Conservation (phyloP, 2,329 filamentous ascomycete species). For the Fusarium sp. region DNA sequence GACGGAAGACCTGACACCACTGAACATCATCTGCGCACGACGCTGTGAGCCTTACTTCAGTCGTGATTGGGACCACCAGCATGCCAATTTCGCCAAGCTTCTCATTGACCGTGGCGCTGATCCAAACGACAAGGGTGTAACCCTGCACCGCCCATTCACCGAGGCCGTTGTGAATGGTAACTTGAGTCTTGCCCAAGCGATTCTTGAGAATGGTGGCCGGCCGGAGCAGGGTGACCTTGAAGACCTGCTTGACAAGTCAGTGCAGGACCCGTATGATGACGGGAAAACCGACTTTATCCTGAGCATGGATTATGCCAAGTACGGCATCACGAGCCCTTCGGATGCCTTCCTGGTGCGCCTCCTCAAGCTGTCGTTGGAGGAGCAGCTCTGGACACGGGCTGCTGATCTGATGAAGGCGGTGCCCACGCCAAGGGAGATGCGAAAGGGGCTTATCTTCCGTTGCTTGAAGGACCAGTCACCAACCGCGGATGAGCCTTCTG, state of each 20-base stretch:
- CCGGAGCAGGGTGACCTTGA: slow-evolving; percentile 42
- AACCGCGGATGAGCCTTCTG: slow-evolving; percentile 41
- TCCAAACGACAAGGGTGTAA: slow-evolving; percentile 43
- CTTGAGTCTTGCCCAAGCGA: slow-evolving; percentile 35
- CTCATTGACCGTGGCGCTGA: slow-evolving; percentile 43
- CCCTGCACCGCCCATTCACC: slow-evolving; percentile 39
- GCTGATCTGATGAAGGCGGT: slow-evolving; percentile 44
- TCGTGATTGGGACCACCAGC: slow-evolving; percentile 43
- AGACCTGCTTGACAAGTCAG: slow-evolving; percentile 31
- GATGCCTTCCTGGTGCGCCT: slow-evolving; percentile 38
- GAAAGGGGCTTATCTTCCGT: slow-evolving; percentile 38
- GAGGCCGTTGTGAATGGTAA: slow-evolving; percentile 42
- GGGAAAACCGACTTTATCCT: slow-evolving; percentile 43
- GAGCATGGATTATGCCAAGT: slow-evolving; percentile 39
- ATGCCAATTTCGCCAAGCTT: slow-evolving; percentile 42
- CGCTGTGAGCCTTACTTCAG: slow-evolving; percentile 40
- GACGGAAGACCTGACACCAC: slow-evolving; percentile 39
- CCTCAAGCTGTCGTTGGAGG: slow-evolving; percentile 33
- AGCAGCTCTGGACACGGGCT: slow-evolving; percentile 43
- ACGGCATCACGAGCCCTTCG: slow-evolving; percentile 40
- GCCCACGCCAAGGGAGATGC: slow-evolving; percentile 34
- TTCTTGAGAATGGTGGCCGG: slow-evolving; percentile 42
- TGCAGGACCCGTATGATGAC: slow-evolving; percentile 43
- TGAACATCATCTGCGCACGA: slow-evolving; percentile 43
- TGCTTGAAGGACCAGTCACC: slow-evolving; percentile 39